phyloP scores from a whole-genome alignment of 192 early-diverging fungal genomes.

The Backusella liffmaniae region DNA sequence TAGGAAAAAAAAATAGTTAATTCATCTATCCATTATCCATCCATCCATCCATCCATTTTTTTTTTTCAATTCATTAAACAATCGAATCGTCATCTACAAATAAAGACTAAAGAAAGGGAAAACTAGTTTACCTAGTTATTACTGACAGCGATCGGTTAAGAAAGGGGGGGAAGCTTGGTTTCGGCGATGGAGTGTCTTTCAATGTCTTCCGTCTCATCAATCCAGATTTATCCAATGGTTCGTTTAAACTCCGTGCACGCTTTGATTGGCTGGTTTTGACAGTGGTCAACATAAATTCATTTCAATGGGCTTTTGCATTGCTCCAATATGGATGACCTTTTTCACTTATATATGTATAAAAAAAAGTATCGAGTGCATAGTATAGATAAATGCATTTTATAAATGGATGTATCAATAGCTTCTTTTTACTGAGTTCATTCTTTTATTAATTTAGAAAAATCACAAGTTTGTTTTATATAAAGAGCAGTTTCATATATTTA shows the following conservation, averaged over 20 bases:
- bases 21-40: slow-evolving; percentile 5
- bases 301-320: background rate
- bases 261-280: background rate
- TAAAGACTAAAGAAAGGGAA: background rate
- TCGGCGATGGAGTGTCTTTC: background rate
- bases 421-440: background rate
- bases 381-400: background rate
- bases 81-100: background rate
- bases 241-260: background rate
- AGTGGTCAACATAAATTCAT: background rate
- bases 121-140: slow-evolving; percentile 12
- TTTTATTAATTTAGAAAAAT: too few relatives aligned
- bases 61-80: background rate
- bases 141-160: slow-evolving; percentile 20
- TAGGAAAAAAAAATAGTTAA: background rate
- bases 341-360: too few relatives aligned
- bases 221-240: background rate
- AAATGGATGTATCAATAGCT: background rate
- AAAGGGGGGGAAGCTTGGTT: slow-evolving; percentile 6
- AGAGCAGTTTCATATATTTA: background rate
- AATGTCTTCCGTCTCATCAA: background rate
- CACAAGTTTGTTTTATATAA: too few relatives aligned
- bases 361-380: background rate
- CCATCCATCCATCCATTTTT: slow-evolving; percentile 3
- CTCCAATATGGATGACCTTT: too few relatives aligned